Conservation (phyloP, 345 rosid genomes). For the Arabis alpina region DNA sequence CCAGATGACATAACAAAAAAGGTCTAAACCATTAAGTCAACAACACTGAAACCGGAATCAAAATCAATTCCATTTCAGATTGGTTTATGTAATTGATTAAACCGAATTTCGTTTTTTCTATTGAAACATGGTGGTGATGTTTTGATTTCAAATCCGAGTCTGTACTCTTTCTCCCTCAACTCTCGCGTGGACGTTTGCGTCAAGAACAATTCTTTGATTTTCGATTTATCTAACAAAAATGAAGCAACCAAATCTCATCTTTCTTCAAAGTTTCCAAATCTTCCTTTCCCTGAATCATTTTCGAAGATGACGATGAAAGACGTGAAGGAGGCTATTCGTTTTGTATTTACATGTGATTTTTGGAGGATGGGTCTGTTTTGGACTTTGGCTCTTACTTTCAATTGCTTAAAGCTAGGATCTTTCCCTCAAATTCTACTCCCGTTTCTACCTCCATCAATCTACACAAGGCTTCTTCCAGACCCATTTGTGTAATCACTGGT, state of each 20-base stretch:
- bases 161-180: no score
- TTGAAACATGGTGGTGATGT: no score
- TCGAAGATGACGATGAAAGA: slow-evolving; percentile 40
- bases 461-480: slow-evolving; percentile 39
- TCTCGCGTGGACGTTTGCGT: neutral
- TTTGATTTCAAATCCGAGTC: no score
- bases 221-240: neutral
- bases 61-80: no score
- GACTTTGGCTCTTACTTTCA: slow-evolving; percentile 57
- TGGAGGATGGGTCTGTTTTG: slow-evolving; percentile 75
- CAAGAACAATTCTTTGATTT: slow-evolving; percentile 2
- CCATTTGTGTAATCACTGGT: slow-evolving; percentile 76
- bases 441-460: slow-evolving; percentile 37
- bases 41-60: no score
- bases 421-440: slow-evolving; percentile 23
- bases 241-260: neutral
- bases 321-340: slow-evolving; percentile 47
- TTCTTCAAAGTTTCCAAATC: neutral
- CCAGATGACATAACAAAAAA: no score
- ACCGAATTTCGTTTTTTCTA: no score
- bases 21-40: no score
- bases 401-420: slow-evolving; percentile 48
- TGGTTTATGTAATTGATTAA: no score
- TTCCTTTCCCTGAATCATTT: no score
- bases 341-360: slow-evolving; percentile 50